Evolutionary conservation across 768 basidiomycete genomes (phyloP), one percentile per base, ranked within the genome.

Genomic region (Mycena metata): DNA sequence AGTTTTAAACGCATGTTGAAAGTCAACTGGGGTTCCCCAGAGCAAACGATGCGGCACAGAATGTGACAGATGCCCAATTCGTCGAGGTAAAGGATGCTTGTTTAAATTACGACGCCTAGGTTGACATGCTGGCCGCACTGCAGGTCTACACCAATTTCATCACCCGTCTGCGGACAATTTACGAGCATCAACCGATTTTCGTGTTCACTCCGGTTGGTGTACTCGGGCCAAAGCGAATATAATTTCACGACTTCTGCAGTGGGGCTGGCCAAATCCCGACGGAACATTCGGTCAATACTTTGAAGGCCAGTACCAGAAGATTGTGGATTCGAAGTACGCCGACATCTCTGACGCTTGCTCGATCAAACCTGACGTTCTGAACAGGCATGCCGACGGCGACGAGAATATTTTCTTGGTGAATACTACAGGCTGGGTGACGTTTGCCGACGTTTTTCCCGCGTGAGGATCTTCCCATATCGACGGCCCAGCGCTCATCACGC

Each of bases 181-280:
- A 87, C 71, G 79, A 73, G 19, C 58, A 59, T 11, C 83, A 86
- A 66, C 86, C 84, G 0, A 82, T 89, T 59, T 87, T 88, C 67
- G 78, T 88, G 4, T 83, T 89, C 73, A 87, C 87, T 7, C 85
- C 87, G 2, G 85, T 87, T 52, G 49, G 83, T 73, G 6, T 62
- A 56, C 46, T 42, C 46, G 45, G 36, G n/a, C 19, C 42, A 21
- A 21, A 33, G 42, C 9, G 7, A 50, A 59, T n/a, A 17, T 19
- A 66, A 12, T n/a, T 46, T 30, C n/a, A 46, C 21, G n/a, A 41
- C 51, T 24, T 43, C 26, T 1, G 2, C 61, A 86, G 85, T 88
- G 87, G 86, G 87, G 86, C 16, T 89, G 87, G 87, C 87, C 87
- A 1, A 82, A 76, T 64, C 75, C 86, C 2, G 85, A 86, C 60